These are phyloP conservation scores for Malassezia japonica DNA, from an alignment of 1,284 basidiomycete species.

Conservation along the genomic window DNA sequence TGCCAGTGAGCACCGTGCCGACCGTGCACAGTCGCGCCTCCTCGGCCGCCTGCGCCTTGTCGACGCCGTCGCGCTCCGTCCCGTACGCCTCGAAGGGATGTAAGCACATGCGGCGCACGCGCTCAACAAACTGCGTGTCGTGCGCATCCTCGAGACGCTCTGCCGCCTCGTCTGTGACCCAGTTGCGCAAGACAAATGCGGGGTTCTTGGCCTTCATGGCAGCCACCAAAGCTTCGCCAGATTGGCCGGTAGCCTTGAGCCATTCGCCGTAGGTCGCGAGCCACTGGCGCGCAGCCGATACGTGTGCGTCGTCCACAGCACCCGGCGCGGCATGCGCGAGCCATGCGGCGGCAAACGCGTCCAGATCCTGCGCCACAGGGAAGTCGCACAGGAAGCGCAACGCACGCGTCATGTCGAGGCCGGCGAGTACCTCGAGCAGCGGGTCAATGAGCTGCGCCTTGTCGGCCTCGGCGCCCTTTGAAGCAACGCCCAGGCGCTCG, in stretches of 20 bases:
- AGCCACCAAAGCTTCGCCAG: too few relatives aligned
- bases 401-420: slow-evolving; percentile 30
- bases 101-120: slow-evolving; percentile 33
- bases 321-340: slow-evolving; percentile 19
- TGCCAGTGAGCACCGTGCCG: slow-evolving; percentile 23
- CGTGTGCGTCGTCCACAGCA: slow-evolving; percentile 15
- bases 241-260: slow-evolving; percentile 23
- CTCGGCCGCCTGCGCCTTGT: slow-evolving; percentile 55
- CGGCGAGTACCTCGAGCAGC: slow-evolving; percentile 21
- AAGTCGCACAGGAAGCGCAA: slow-evolving; percentile 27
- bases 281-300: slow-evolving; percentile 25
- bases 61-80: slow-evolving; percentile 52
- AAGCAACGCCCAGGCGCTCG: slow-evolving; percentile 24
- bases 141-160: slow-evolving; percentile 30
- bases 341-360: slow-evolving; percentile 22
- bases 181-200: slow-evolving; percentile 41
- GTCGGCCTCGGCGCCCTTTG: slow-evolving; percentile 11
- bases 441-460: slow-evolving; percentile 21
- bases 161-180: slow-evolving; percentile 40
- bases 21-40: slow-evolving; percentile 25
- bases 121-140: slow-evolving; percentile 33
- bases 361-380: neutral
- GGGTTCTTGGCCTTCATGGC: slow-evolving; percentile 38
- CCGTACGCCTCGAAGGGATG: slow-evolving; percentile 35
- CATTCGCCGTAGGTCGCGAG: slow-evolving; percentile 24